A percentile compares a stretch with the other conserved stretches of the same genome.
These are phyloP conservation scores for Umbellularia californica DNA, from an alignment of 164 flowering plant species.

Conservation along the genomic window DNA sequence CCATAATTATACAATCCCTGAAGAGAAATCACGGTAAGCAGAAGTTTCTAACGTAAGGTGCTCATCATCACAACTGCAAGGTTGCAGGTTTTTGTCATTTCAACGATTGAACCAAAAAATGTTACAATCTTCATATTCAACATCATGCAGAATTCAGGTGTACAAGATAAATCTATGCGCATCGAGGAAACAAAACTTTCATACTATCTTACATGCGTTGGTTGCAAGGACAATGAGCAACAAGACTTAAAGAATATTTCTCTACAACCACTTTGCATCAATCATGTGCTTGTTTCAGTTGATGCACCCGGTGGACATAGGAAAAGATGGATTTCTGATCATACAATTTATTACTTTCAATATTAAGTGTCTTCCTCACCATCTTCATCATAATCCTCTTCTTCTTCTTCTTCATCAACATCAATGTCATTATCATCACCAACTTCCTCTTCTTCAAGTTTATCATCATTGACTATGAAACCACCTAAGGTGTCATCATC, in stretches of 20 bases:
- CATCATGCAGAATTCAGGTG: neutral
- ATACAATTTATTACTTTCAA: neutral
- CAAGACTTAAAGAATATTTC: neutral
- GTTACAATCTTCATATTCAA: neutral
- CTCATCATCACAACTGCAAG: too few relatives aligned
- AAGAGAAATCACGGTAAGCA: neutral
- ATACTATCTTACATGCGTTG: neutral
- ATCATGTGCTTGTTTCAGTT: too few relatives aligned
- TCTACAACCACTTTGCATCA: neutral
- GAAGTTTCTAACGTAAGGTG: too few relatives aligned
- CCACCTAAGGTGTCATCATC: constrained; percentile 80
- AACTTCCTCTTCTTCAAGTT: constrained; percentile 29
- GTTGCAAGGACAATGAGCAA: neutral
- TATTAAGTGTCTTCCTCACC: constrained; percentile 4
- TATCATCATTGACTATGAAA: constrained; percentile 64
- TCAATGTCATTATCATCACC: constrained; percentile 35
- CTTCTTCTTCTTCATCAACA: constrained; percentile 45
- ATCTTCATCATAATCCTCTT: constrained; percentile 28
- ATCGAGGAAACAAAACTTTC: neutral
- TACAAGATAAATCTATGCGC: neutral
- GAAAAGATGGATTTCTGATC: neutral
- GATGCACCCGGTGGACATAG: neutral
- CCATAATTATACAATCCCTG: neutral
- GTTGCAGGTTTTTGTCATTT: neutral
- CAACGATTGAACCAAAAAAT: too few relatives aligned